These are phyloP conservation scores for Euphorbia schlechtendalii DNA, from an alignment of 441 rosid species.

Conservation along the genomic window DNA sequence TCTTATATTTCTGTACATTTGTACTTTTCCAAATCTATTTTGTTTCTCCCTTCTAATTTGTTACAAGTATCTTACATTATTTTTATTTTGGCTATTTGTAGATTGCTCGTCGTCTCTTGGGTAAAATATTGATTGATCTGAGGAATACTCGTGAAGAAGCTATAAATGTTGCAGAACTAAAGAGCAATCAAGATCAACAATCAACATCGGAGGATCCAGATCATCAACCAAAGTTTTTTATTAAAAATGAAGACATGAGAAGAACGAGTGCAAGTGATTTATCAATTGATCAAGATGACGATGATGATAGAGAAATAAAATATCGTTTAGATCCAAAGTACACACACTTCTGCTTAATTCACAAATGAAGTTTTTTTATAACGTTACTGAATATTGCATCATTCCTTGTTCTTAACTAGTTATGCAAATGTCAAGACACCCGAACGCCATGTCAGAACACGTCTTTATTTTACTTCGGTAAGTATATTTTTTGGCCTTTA, in stretches of 20 bases:
- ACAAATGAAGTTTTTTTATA: constrained; percentile 1
- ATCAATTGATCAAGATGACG: constrained; percentile 77
- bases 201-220: constrained; percentile 45
- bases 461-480: constrained; percentile 99
- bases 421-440: constrained; percentile 98
- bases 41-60: not conserved
- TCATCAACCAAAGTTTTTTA: constrained; percentile 43
- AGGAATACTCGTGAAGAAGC: constrained; percentile 99
- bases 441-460: constrained; percentile 97
- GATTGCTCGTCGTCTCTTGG: constrained; percentile 98
- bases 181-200: constrained; percentile 63
- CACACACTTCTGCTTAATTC: constrained; percentile 10
- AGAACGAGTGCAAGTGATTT: constrained; percentile 64
- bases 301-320: constrained; percentile 93
- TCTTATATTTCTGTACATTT: not conserved
- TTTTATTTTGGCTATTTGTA: constrained; percentile 23
- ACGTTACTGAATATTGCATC: constrained; percentile 14
- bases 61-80: not conserved
- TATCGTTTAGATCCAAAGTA: constrained; percentile 98
- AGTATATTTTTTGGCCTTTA: constrained; percentile 25
- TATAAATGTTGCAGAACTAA: constrained; percentile 77
- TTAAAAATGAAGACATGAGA: constrained; percentile 57
- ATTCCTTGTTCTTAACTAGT: constrained; percentile 33
- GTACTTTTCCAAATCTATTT: not conserved
- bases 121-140: constrained; percentile 91